Evolutionary conservation across 345 rosid species (phyloP).

Genomic region (Excoecaria agallocha): DNA sequence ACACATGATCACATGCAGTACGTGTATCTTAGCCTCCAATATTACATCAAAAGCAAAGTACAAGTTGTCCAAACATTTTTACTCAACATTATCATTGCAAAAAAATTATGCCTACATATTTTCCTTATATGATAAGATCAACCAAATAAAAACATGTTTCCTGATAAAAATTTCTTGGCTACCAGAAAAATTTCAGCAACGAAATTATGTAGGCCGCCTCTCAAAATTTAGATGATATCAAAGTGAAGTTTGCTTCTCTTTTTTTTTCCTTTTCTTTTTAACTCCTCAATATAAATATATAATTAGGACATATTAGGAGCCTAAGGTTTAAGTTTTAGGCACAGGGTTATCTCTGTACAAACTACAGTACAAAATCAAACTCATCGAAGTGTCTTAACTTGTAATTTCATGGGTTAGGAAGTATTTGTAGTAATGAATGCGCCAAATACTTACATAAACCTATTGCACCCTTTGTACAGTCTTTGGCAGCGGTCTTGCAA

Average conservation of each 20-base stretch:
- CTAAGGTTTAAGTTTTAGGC: background rate
- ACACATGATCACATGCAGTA: background rate
- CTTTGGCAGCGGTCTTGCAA: constrained; percentile 73
- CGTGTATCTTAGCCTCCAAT: background rate
- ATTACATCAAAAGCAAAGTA: background rate
- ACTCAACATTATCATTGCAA: background rate
- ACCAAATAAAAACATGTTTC: background rate
- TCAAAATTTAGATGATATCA: background rate
- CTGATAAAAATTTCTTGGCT: background rate
- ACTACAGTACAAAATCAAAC: background rate
- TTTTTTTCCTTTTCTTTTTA: background rate
- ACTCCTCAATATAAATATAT: background rate
- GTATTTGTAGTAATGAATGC: background rate
- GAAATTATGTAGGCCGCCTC: background rate
- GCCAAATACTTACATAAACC: constrained; percentile 50
- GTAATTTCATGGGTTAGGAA: background rate
- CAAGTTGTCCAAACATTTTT: too few relatives aligned
- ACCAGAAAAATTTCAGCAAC: background rate
- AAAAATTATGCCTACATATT: background rate
- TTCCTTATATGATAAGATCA: background rate
- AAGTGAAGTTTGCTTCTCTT: too few relatives aligned
- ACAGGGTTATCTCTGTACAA: background rate
- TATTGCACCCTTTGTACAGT: constrained; percentile 59
- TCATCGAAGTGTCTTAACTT: background rate
- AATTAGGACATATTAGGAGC: background rate